phyloP scores from a whole-genome alignment of 2,329 filamentous ascomycete genomes.

The Tolypocladium tundrense region DNA sequence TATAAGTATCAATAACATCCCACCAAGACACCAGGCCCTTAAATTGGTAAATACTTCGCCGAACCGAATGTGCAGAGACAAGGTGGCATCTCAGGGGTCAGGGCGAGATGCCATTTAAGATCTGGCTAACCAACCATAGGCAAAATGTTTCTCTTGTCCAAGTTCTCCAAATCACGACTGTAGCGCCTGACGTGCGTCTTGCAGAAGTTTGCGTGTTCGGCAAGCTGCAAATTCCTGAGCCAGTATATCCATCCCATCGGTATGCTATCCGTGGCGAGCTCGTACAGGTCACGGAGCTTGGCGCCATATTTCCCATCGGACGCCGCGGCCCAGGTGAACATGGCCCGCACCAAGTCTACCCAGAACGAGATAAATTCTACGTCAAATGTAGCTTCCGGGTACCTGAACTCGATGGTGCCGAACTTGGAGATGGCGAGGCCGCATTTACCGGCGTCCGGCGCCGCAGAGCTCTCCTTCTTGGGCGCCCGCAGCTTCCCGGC shows the following conservation, averaged over 20 bases:
- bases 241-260: constrained; percentile 9
- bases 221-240: constrained; percentile 10
- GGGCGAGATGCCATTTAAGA: too few species aligned
- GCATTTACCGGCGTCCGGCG: constrained; percentile 7
- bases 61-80: not conserved
- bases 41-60: not conserved
- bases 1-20: too few species aligned
- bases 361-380: constrained; percentile 13
- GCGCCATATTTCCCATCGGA: constrained; percentile 6
- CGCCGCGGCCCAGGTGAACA: constrained; percentile 11
- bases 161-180: constrained; percentile 6
- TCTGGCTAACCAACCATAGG: not conserved
- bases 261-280: constrained; percentile 10
- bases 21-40: not conserved
- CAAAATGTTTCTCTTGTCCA: constrained; percentile 11
- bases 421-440: constrained; percentile 13
- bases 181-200: constrained; percentile 8
- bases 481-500: not conserved
- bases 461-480: not conserved
- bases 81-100: not conserved
- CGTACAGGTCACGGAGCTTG: constrained; percentile 11
- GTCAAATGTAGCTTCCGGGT: constrained; percentile 16
- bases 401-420: constrained; percentile 16
- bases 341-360: constrained; percentile 12
- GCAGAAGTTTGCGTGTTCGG: constrained; percentile 4